Percentiles rank a stretch among this genome's conserved stretches.
These are phyloP conservation scores for Hemisphaericaspora nanyangensis DNA, from an alignment of 805 yeast genomes.

Conservation along the genomic window DNA sequence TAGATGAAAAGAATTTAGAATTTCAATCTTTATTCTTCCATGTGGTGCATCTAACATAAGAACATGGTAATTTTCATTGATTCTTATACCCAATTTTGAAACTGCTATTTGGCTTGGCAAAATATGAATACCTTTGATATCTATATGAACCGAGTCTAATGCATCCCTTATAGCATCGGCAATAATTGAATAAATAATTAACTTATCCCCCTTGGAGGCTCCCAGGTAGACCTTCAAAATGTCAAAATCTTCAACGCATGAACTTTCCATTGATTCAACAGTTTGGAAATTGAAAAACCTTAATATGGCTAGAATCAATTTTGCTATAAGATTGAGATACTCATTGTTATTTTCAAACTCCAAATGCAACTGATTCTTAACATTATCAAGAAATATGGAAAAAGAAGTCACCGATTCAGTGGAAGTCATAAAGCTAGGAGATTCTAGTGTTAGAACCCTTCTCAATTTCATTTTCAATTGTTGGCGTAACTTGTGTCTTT, in stretches of 20 bases:
- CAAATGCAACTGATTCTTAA: neutral
- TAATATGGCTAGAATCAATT: neutral
- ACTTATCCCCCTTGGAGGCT: neutral
- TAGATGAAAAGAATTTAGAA: neutral
- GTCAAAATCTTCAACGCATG: constrained; percentile 19
- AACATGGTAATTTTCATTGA: too few relatives aligned
- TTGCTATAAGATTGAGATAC: neutral
- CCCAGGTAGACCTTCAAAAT: constrained; percentile 18
- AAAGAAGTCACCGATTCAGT: neutral
- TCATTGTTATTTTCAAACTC: neutral
- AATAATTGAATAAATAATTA: neutral
- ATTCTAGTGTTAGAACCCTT: neutral
- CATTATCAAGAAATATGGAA: too few relatives aligned
- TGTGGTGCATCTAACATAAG: too few relatives aligned
- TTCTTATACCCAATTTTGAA: too few relatives aligned
- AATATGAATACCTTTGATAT: too few relatives aligned
- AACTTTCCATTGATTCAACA: neutral
- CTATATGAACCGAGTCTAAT: too few relatives aligned
- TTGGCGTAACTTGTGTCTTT: constrained; percentile 1
- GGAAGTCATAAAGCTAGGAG: neutral
- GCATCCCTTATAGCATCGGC: neutral
- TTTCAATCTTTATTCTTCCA: neutral
- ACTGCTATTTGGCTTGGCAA: too few relatives aligned
- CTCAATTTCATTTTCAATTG: neutral
- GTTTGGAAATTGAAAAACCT: neutral